Base-by-base conservation (phyloP, 345 rosid genomes). In the Zanthoxylum bungeanum region DNA sequence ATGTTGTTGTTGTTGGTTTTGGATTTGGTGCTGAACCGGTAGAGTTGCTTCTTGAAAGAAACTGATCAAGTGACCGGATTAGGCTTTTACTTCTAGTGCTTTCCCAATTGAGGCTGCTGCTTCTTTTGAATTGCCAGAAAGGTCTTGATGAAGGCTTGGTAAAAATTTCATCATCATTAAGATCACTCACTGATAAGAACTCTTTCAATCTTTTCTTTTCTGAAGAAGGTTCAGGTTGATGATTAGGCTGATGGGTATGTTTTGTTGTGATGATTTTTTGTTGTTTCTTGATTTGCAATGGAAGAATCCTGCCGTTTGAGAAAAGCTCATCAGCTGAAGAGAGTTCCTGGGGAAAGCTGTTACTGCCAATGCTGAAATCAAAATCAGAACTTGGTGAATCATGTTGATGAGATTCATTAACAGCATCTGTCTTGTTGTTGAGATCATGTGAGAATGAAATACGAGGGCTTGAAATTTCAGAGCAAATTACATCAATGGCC, bases 261-360 rank as follows among this genome's bases (percentile, higher is more conserved):
- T 51, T 40, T 12, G 24, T 27, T 17, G 62, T 46, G 11, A 24
- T 44, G 53, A 28, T 63, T 39, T 37, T 37, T 22, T 36, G 51
- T 37, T 61, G 72, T 79, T 84, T 86, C 89, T 85, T 87, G 82
- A 88, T 88, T 78, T 85, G 78, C 1, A 82, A 64, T 0, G 96
- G 97, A 51, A 86, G 87, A 79, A 93, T 91, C 84, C 86, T 89
- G 56, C 98, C 98, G 69, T 90, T 74, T 64, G 87, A 86, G 84
- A 93, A 93, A 21, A 93, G 94, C 86, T 93, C 97, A 71, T 93
- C 96, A 1, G 97, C 98, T 0, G 91, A 79, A 49, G 93, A 84
- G 16, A 86, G 67, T 68, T 91, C 91, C 65, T 79, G 93, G 69
- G 77, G 64, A 37, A 78, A 79, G 33, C 69, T 72, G 27, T 68